These are phyloP conservation scores for Coleophoma eucalyptorum DNA, from an alignment of 2,329 filamentous ascomycete genomes.

Conservation along the genomic window DNA sequence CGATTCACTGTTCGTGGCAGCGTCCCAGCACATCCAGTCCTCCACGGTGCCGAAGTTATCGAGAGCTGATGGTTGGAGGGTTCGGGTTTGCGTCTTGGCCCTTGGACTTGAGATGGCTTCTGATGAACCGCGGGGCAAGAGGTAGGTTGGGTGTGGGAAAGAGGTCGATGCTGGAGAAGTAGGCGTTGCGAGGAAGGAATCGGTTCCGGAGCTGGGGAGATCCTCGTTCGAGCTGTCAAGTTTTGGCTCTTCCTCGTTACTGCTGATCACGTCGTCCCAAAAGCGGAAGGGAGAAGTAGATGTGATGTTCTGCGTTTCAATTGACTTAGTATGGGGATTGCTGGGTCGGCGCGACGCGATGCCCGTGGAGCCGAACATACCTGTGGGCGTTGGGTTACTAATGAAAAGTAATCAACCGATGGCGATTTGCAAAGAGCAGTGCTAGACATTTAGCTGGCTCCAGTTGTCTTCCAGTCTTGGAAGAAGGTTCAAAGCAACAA, in stretches of 20 bases:
- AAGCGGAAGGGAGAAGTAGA: neutral
- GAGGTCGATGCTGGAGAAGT: conserved; percentile 14
- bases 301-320: neutral
- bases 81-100: neutral
- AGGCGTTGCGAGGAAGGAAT: conserved; percentile 13
- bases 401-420: conserved; percentile 1
- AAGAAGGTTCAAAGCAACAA: neutral
- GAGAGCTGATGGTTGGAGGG: neutral
- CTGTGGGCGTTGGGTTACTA: conserved; percentile 10
- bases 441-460: neutral
- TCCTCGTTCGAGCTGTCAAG: neutral
- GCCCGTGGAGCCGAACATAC: conserved; percentile 9
- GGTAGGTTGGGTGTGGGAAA: conserved; percentile 12
- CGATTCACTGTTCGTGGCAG: conserved; percentile 5
- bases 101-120: neutral
- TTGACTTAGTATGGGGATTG: neutral
- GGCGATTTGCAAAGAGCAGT: neutral
- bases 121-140: conserved; percentile 8
- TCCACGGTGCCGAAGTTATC: conserved; percentile 23
- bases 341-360: neutral
- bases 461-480: neutral
- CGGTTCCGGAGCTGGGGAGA: neutral
- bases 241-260: neutral
- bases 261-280: neutral
- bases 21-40: conserved; percentile 28